Evolutionary conservation across 2,329 filamentous ascomycete species (phyloP).

Genomic region (Fusarium protoensiforme): DNA sequence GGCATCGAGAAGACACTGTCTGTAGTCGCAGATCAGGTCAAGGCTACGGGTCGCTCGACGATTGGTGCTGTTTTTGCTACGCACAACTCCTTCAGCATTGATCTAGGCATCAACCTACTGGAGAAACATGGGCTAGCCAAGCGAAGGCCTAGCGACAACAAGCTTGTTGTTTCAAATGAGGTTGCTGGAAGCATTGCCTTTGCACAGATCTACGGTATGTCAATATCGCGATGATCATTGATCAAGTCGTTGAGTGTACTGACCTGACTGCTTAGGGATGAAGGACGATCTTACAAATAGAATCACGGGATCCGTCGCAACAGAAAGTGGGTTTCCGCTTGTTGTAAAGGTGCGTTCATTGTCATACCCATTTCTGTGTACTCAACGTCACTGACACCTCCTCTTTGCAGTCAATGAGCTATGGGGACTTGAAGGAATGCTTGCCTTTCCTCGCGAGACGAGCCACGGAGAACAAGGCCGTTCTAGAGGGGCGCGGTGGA

Average conservation of each 20-base stretch:
- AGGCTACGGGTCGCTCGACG: slow-evolving; percentile 4
- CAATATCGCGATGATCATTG: neutral
- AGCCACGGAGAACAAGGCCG: slow-evolving; percentile 30
- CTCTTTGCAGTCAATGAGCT: slow-evolving; percentile 28
- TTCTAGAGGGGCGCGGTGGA: slow-evolving; percentile 30
- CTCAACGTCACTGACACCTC: neutral
- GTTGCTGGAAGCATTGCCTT: slow-evolving; percentile 23
- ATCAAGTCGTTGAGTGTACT: neutral
- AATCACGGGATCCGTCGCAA: slow-evolving; percentile 18
- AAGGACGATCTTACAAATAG: slow-evolving; percentile 32
- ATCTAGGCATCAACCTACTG: slow-evolving; percentile 16
- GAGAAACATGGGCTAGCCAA: slow-evolving; percentile 12
- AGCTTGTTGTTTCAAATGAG: slow-evolving; percentile 8
- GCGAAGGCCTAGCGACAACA: neutral
- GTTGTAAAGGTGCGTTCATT: slow-evolving; percentile 28
- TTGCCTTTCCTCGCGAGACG: slow-evolving; percentile 24
- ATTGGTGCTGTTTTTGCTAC: slow-evolving; percentile 25
- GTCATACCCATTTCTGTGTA: neutral
- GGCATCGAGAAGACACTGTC: slow-evolving; percentile 24
- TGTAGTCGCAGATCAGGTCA: slow-evolving; percentile 12
- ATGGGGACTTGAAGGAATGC: slow-evolving; percentile 31
- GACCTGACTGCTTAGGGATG: slow-evolving; percentile 4
- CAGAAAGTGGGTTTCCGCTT: slow-evolving; percentile 16
- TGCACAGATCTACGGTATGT: slow-evolving; percentile 23
- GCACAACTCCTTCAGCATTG: slow-evolving; percentile 25